Conservation (phyloP, 108 stramenopile genomes). For the Stephanodiscus triporus region DNA sequence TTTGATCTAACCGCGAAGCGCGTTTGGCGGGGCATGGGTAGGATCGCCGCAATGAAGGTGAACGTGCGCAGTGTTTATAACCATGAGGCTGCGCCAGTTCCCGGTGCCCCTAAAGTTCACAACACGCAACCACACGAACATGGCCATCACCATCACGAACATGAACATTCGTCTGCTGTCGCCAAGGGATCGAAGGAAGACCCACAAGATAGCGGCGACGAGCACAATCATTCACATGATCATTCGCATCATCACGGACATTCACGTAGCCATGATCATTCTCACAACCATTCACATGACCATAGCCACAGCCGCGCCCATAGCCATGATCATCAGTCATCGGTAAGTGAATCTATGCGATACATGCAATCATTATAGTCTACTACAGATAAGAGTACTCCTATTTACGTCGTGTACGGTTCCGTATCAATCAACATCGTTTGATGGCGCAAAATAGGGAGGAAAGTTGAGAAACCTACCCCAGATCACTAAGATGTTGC, state of each 20-base stretch:
- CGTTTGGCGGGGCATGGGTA: constrained; percentile 69
- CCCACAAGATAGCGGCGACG: constrained; percentile 14
- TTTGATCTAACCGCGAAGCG: constrained; percentile 51
- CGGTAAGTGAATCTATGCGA: neutral
- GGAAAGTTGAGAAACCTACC: constrained; percentile 83
- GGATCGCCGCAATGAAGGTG: constrained; percentile 71
- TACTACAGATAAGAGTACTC: neutral
- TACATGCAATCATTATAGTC: neutral
- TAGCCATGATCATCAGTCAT: constrained; percentile 36
- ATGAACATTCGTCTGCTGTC: neutral
- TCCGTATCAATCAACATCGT: neutral
- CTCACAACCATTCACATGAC: constrained; percentile 23
- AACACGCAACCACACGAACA: neutral
- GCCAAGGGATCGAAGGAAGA: constrained; percentile 17
- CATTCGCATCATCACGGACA: constrained; percentile 27
- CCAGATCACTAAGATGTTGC: constrained; percentile 75
- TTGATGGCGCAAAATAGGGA: neutral
- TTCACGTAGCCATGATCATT: constrained; percentile 42
- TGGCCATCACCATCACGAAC: constrained; percentile 14
- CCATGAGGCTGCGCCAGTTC: constrained; percentile 74
- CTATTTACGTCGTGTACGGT: neutral
- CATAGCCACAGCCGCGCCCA: constrained; percentile 32
- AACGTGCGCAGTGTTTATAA: constrained; percentile 63
- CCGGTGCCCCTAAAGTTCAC: constrained; percentile 33
- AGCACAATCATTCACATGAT: constrained; percentile 25